These are phyloP conservation scores for Metschnikowia lunata DNA, from an alignment of 805 yeast species.

Conservation along the genomic window DNA sequence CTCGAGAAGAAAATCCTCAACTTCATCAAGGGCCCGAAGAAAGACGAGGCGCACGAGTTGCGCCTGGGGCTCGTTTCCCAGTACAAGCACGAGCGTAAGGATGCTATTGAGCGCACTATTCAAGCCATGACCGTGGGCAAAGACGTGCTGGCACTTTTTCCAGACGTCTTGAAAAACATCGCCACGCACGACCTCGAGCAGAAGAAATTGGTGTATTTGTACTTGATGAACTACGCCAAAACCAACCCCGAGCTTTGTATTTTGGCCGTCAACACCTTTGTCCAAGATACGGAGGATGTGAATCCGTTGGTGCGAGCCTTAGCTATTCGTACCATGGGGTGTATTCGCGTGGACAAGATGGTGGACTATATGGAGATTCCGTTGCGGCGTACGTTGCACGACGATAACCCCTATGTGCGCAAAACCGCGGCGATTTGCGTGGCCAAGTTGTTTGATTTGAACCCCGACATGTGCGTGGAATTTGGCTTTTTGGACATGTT, in stretches of 20 bases:
- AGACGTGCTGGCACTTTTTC: constrained; percentile 90
- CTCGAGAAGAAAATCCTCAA: constrained; percentile 41
- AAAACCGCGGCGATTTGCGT: constrained; percentile 98
- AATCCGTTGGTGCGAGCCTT: constrained; percentile 93
- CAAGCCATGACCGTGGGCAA: constrained; percentile 98
- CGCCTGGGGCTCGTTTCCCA: constrained; percentile 89
- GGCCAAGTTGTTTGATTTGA: constrained; percentile 87
- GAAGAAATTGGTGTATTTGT: constrained; percentile 90
- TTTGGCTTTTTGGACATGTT: constrained; percentile 77
- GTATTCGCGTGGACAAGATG: constrained; percentile 92
- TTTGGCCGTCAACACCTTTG: constrained; percentile 95
- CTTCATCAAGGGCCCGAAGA: constrained; percentile 42
- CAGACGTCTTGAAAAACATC: constrained; percentile 92
- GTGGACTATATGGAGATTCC: constrained; percentile 94
- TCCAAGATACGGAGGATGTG: constrained; percentile 90
- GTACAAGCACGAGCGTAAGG: constrained; percentile 91
- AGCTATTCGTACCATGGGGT: constrained; percentile 98
- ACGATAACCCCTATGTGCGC: constrained; percentile 95
- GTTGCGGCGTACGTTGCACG: constrained; percentile 73
- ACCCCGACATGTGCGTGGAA: constrained; percentile 75
- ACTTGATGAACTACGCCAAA: constrained; percentile 96
- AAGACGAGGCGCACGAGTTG: constrained; percentile 85
- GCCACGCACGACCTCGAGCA: constrained; percentile 97
- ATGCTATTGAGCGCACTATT: constrained; percentile 93
- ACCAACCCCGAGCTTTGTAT: constrained; percentile 94